Evolutionary conservation across 2,329 filamentous ascomycete species (phyloP).

Genomic region (Claviceps sp.): DNA sequence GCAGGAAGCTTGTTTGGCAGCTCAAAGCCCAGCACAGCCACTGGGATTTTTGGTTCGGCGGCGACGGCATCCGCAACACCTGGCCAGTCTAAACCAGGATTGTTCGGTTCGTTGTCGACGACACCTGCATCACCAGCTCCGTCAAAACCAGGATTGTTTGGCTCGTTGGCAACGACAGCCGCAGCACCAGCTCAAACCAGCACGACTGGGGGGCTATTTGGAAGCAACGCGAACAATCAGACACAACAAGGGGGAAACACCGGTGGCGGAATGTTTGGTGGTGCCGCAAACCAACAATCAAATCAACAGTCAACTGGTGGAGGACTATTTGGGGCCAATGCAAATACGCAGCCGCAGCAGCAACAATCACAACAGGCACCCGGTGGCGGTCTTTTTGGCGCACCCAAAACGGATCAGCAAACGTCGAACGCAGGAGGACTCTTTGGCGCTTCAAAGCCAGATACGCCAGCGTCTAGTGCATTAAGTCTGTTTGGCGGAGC

Average conservation of each 20-base stretch:
- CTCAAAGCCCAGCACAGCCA: conserved; percentile 14
- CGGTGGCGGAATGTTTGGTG: conserved; percentile 4
- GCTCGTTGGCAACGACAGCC: conserved; percentile 13
- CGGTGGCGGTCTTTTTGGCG: conserved; percentile 18
- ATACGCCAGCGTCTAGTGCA: too few relatives aligned
- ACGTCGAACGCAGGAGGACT: conserved; percentile 9
- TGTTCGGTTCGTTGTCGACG: conserved; percentile 18
- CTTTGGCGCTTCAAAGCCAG: too few relatives aligned
- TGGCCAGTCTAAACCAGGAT: not conserved
- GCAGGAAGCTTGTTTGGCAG: conserved; percentile 24
- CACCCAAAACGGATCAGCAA: conserved; percentile 9
- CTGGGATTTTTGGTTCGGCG: conserved; percentile 19
- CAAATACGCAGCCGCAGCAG: conserved; percentile 11
- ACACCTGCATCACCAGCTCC: too few relatives aligned
- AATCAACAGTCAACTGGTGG: conserved; percentile 12
- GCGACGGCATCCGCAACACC: conserved; percentile 1
- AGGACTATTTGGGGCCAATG: conserved; percentile 19
- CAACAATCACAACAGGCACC: conserved; percentile 16
- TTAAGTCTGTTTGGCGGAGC: conserved; percentile 16
- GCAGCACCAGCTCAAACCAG: conserved; percentile 11
- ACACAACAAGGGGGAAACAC: not conserved
- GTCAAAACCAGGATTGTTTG: conserved; percentile 14
- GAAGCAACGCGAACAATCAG: conserved; percentile 11
- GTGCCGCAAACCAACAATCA: conserved; percentile 13
- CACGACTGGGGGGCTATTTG: conserved; percentile 14